These are phyloP conservation scores for Mariannaea elegans DNA, from an alignment of 2,329 filamentous ascomycete species.

Conservation along the genomic window DNA sequence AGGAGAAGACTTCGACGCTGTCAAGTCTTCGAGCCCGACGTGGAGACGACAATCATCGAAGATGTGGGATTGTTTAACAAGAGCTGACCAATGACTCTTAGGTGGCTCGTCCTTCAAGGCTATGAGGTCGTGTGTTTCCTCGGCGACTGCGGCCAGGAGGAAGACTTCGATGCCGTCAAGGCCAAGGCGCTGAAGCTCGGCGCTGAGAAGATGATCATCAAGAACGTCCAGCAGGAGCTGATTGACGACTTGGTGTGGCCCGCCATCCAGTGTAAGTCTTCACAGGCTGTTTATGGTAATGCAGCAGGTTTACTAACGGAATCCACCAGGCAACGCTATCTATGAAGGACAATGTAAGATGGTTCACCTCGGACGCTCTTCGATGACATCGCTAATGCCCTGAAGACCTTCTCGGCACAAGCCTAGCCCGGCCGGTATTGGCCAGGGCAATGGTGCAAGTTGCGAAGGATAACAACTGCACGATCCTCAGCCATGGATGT, in stretches of 20 bases:
- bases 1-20: no score
- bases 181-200: conserved; percentile 65
- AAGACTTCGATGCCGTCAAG: conserved; percentile 75
- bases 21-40: no score
- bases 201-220: conserved; percentile 56
- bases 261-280: conserved; percentile 68
- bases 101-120: background rate
- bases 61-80: no score
- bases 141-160: conserved; percentile 74
- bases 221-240: conserved; percentile 75
- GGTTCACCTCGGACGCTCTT: no score
- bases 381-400: no score
- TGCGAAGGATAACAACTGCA: conserved; percentile 50
- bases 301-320: no score
- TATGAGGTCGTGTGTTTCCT: conserved; percentile 48
- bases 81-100: no score
- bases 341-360: conserved; percentile 69
- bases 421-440: conserved; percentile 72
- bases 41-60: no score
- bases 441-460: conserved; percentile 58
- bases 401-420: conserved; percentile 59
- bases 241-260: conserved; percentile 80
- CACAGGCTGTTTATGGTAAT: no score
- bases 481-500: conserved; percentile 57
- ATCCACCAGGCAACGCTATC: conserved; percentile 61